A percentile compares a stretch with the other conserved stretches of the same genome.
Evolutionary conservation across 2,329 filamentous ascomycete species (phyloP).

Genomic region (Nemania abortiva): DNA sequence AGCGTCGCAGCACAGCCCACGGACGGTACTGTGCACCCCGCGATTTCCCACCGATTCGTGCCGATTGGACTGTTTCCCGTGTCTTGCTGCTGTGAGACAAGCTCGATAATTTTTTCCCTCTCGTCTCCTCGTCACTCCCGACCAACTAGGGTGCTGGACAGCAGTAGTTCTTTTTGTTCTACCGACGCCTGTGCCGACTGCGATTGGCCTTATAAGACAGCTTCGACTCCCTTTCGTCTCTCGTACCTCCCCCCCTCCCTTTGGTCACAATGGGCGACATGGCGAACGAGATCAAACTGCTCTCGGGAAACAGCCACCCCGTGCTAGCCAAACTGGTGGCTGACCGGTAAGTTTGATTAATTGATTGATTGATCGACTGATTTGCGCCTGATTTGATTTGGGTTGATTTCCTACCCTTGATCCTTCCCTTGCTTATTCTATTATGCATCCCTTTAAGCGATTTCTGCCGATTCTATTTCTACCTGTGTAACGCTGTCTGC

Average conservation of each 20-base stretch:
- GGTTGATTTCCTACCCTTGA: slow-evolving; percentile 9
- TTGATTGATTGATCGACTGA: slow-evolving; percentile 8
- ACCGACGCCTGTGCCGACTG: slow-evolving; percentile 17
- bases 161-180: slow-evolving; percentile 19
- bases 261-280: slow-evolving; percentile 42
- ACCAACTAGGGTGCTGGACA: slow-evolving; percentile 13
- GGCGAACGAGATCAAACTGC: slow-evolving; percentile 57
- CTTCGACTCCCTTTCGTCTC: slow-evolving; percentile 19
- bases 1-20: not conserved
- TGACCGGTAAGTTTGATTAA: slow-evolving; percentile 51
- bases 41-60: slow-evolving; percentile 35
- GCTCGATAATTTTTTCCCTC: slow-evolving; percentile 26
- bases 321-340: slow-evolving; percentile 54
- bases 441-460: not conserved
- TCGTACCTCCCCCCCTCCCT: slow-evolving; percentile 19
- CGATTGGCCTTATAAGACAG: slow-evolving; percentile 29
- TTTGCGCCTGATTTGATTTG: slow-evolving; percentile 5
- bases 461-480: slow-evolving; percentile 4
- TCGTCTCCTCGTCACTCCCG: not conserved
- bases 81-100: slow-evolving; percentile 23
- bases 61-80: slow-evolving; percentile 36
- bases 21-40: slow-evolving; percentile 23
- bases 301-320: slow-evolving; percentile 57
- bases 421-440: not conserved
- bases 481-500: slow-evolving; percentile 14